Evolutionary conservation across 2,329 filamentous ascomycete genomes (phyloP), one percentile per base, ranked within the genome.

Genomic region (Teratosphaeria viscida): DNA sequence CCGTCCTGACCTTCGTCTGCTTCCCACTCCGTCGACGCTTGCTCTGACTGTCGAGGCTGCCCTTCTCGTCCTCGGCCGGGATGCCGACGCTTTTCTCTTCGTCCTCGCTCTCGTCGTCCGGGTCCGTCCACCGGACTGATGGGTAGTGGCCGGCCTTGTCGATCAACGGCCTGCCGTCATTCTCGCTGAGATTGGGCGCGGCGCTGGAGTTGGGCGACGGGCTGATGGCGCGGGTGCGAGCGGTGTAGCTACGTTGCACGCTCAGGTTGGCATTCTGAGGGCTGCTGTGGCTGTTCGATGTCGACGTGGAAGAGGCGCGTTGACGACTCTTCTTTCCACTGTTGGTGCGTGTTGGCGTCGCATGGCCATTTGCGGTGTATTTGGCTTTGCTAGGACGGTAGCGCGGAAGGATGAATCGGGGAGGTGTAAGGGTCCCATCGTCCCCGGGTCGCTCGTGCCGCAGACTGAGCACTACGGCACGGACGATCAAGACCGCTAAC

Each of bases 401-500:
- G 16, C 59, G 59, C 14, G 64, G 58, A 2, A 65, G 66, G 3
- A 59, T 47, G 43, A 62, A 59, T 56, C 19, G 19, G 43, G 43
- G 43, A 0, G 43, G 3, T 5, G 27, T 54, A 7, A 26, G 3
- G 16, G 52, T 29, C 8, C 7, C 53, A n/a, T 32, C 53, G 34
- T 54, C 53, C 16, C 27, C 53, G 2, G 27, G 19, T 19, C 34
- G n/a, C 53, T 10, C 53, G n/a, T 27, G 39, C 56, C 68, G 66
- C 32, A 71, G 54, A 11, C 68, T 68, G 32, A 77, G 58, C 39
- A 77, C 52, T 1, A 72, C 65, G 12, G 81, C 78, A 52, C 78
- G 76, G 16, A 78, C 60, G 29, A 77, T 58, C 7, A 85, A 74
- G 5, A 79, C 59, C 19, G 76, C 16, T 0, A 85, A 58, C 1